A percentile compares a stretch with the other conserved stretches of the same genome.
These are phyloP conservation scores for Monosporascus sp. DNA, from an alignment of 2,329 filamentous ascomycete species.

Conservation along the genomic window DNA sequence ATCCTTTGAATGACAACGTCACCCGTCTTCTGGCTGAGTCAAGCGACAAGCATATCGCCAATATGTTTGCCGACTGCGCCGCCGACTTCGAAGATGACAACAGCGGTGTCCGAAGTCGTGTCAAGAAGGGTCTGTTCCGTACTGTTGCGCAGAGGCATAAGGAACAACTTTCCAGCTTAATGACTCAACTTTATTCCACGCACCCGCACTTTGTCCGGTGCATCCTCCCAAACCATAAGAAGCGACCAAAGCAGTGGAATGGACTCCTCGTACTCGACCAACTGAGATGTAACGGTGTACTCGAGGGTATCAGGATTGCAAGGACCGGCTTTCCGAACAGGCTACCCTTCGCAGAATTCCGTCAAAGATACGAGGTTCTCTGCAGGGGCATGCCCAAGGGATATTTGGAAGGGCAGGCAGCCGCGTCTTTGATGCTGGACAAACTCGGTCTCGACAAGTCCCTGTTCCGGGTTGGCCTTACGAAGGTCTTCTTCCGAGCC, in stretches of 20 bases:
- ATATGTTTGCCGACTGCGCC: constrained; percentile 81
- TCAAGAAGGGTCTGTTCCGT: constrained; percentile 95
- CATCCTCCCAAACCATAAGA: constrained; percentile 97
- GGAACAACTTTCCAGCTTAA: constrained; percentile 93
- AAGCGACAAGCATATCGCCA: constrained; percentile 74
- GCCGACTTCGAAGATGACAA: constrained; percentile 72
- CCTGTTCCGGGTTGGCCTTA: constrained; percentile 88
- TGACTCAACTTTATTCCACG: constrained; percentile 89
- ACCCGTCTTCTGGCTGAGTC: constrained; percentile 83
- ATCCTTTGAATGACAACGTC: constrained; percentile 94
- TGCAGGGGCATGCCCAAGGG: constrained; percentile 84
- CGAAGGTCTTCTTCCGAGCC: constrained; percentile 96
- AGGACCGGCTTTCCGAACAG: constrained; percentile 95
- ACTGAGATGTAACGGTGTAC: constrained; percentile 94
- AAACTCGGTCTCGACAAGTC: constrained; percentile 79
- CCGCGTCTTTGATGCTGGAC: constrained; percentile 80
- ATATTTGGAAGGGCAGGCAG: constrained; percentile 84
- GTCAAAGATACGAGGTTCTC: constrained; percentile 91
- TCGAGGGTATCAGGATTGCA: constrained; percentile 97
- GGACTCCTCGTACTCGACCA: constrained; percentile 93
- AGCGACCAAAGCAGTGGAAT: constrained; percentile 87
- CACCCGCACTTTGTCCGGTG: constrained; percentile 98
- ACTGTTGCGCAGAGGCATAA: constrained; percentile 97
- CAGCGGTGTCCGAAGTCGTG: constrained; percentile 65
- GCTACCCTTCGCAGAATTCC: constrained; percentile 86